Percentiles rank a stretch among this genome's conserved stretches.
Conservation (phyloP, 2,329 filamentous ascomycete genomes). For the Ceratocystis eucalypticola region DNA sequence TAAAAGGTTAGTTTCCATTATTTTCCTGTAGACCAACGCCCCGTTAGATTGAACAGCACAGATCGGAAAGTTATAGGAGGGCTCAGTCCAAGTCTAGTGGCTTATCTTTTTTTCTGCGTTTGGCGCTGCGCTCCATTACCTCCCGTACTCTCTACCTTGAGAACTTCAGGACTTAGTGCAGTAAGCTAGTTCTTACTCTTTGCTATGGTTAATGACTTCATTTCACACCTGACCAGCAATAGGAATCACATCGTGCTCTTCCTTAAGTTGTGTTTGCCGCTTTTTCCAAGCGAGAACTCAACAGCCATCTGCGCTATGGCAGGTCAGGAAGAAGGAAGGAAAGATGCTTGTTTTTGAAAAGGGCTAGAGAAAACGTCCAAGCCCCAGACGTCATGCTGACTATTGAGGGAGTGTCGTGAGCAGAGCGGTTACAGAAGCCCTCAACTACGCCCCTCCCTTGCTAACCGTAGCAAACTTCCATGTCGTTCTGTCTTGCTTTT, state of each 20-base stretch:
- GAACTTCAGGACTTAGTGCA: not conserved
- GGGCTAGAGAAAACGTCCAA: not conserved
- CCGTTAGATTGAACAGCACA: not conserved
- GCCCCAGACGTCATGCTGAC: not conserved
- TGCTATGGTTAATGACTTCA: not conserved
- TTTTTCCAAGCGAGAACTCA: not conserved
- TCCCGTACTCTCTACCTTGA: not conserved
- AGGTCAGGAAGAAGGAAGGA: not conserved
- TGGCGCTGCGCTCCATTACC: not conserved
- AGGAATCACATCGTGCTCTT: not conserved
- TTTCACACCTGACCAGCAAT: too few species aligned
- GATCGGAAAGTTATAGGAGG: not conserved
- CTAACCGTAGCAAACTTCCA: not conserved
- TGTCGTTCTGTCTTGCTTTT: not conserved
- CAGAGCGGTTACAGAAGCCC: not conserved
- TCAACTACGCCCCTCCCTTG: not conserved
- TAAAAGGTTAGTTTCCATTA: not conserved
- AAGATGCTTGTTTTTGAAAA: not conserved
- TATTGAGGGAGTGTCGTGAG: not conserved
- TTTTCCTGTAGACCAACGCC: not conserved
- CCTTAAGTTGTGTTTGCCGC: not conserved
- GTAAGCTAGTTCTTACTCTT: not conserved
- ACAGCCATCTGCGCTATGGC: not conserved
- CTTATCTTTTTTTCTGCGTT: not conserved
- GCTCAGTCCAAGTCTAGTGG: not conserved